These are phyloP conservation scores for Gossypium davidsonii DNA, from an alignment of 441 rosid genomes.

Conservation along the genomic window DNA sequence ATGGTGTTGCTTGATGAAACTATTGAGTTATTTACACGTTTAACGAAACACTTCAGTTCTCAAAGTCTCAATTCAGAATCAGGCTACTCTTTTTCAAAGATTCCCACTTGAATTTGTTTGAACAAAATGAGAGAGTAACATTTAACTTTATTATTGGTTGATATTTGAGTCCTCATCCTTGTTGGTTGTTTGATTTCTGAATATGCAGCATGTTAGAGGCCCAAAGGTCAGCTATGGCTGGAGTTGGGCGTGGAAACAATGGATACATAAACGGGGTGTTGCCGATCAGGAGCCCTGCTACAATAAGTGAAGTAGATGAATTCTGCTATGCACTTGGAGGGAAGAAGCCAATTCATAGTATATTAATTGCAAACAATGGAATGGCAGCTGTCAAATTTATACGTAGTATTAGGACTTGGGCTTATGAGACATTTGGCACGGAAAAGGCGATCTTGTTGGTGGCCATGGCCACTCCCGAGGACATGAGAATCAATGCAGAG, in stretches of 20 bases:
- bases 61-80: background rate
- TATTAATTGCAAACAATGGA: constrained; percentile 94
- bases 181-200: constrained; percentile 16
- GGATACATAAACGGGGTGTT: constrained; percentile 52
- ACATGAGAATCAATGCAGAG: constrained; percentile 99
- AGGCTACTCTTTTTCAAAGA: background rate
- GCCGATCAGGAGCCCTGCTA: constrained; percentile 52
- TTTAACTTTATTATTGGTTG: background rate
- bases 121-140: background rate
- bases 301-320: constrained; percentile 62
- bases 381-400: constrained; percentile 99
- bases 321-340: constrained; percentile 89
- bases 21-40: background rate
- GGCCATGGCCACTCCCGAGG: constrained; percentile 99
- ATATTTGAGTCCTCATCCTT: background rate
- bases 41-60: background rate
- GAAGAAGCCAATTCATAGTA: constrained; percentile 77
- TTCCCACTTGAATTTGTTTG: background rate
- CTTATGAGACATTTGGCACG: constrained; percentile 94
- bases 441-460: constrained; percentile 95
- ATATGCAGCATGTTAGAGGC: constrained; percentile 62
- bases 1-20: constrained; percentile 4
- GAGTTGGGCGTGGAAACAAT: constrained; percentile 36
- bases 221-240: constrained; percentile 37
- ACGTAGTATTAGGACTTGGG: constrained; percentile 94